Evolutionary conservation across 2,329 filamentous ascomycete genomes (phyloP).

Genomic region (Calonectria pseudoturangicola): DNA sequence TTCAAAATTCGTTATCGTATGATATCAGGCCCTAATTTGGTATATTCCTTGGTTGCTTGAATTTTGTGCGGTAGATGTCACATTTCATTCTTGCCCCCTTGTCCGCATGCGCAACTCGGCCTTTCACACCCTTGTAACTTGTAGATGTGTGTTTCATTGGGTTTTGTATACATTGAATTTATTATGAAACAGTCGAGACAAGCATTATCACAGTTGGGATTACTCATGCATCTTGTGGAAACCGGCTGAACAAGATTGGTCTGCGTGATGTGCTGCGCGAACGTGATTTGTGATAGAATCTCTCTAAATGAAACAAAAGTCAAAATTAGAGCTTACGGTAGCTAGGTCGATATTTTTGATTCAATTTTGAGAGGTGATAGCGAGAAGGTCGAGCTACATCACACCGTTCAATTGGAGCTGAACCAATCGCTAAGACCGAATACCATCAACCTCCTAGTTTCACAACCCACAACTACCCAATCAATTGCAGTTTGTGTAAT

Average conservation of each 20-base stretch:
- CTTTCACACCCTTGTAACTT: constrained; percentile 75
- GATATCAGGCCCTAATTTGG: constrained; percentile 55
- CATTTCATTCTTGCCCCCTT: constrained; percentile 78
- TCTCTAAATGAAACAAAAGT: no score
- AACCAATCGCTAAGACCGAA: not conserved
- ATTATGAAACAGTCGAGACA: no score
- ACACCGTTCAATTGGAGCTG: not conserved
- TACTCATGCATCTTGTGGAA: no score
- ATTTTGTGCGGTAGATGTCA: constrained; percentile 73
- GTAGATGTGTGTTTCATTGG: constrained; percentile 56
- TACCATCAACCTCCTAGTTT: not conserved
- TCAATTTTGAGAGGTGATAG: not conserved
- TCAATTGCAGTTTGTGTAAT: not conserved
- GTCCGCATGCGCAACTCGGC: constrained; percentile 73
- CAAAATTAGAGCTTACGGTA: no score
- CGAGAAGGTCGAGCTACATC: not conserved
- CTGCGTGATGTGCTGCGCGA: no score
- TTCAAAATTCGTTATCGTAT: not conserved
- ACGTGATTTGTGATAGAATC: no score
- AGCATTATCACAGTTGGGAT: no score
- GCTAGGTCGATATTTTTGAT: not conserved
- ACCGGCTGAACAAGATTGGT: no score
- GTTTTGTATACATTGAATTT: no score
- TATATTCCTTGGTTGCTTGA: constrained; percentile 71
- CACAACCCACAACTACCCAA: constrained; percentile 4